Evolutionary conservation across 352 stramenopile species (phyloP), one percentile per base, ranked within the genome.

Genomic region (Globisporangium orthogonon): DNA sequence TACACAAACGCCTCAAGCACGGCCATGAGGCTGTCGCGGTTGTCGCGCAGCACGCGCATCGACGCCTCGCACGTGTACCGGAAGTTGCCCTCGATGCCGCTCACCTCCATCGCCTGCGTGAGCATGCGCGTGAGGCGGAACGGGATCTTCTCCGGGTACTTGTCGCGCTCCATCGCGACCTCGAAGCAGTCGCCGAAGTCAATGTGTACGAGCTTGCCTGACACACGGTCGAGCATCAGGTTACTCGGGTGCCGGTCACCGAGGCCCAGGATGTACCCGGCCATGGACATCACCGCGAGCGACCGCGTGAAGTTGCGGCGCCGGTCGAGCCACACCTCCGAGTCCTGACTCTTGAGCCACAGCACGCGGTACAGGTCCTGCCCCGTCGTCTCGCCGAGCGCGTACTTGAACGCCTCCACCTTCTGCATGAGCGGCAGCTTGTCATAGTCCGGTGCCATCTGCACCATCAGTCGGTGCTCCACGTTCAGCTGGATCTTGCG

Each of bases 1-100:
- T 99, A 98, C 52, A 99, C 97, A 73, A 99, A 99, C 23, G 98
- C 97, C 74, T 99, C 97, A 3, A 99, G 83, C 84, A 99, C 98
- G 17, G 97, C 95, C 76, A 99, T 98, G 5, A 99, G 75, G 49
- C 87, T 98, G 79, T 99, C 97, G 33, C 96, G 81, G 72, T 99
- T 99, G 61, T 99, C 92, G 56, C 97, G 88, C 58, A 99, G 71
- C 40, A 99, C 96, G 46, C 86, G 77, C 97, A 99, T 99, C 23
- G 55, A 98, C 78, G 80, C 80, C 75, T 99, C 97, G 61, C 97
- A 99, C 35, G 97, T 99, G 66, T 91, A 98, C 4, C 97, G 83
- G 75, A 99, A 99, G 63, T 97, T 99, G 58, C 98, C 98, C 75
- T 99, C 97, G 53, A 99, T 98, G 15, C 97, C 97, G 45, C 92